Percentiles rank a stretch among this genome's conserved stretches.
These are phyloP conservation scores for Tilletia indica DNA, from an alignment of 1,284 basidiomycete genomes.

Conservation along the genomic window DNA sequence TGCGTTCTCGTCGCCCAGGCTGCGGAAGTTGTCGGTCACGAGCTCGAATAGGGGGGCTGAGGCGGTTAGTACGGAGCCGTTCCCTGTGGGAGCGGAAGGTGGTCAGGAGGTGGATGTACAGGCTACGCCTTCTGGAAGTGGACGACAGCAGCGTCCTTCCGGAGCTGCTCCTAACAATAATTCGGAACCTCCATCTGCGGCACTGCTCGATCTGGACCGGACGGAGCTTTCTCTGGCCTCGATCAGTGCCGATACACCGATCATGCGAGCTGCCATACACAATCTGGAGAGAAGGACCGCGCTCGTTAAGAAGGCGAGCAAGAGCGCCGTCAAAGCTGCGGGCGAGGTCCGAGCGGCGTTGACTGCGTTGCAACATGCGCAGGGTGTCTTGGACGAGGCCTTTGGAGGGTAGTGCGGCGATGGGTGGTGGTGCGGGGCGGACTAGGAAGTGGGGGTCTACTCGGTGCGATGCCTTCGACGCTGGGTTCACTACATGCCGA, in stretches of 20 bases:
- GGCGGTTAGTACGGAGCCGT: constrained; percentile 8
- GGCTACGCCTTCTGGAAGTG: too few relatives aligned
- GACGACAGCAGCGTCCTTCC: too few relatives aligned
- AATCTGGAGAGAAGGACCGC: constrained; percentile 41
- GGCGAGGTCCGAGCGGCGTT: constrained; percentile 27
- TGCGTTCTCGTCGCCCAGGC: background rate
- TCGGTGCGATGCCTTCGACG: constrained; percentile 27
- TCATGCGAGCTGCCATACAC: constrained; percentile 40
- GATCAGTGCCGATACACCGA: constrained; percentile 37
- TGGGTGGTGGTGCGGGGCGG: background rate
- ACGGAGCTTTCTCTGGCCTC: constrained; percentile 37
- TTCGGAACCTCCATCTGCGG: background rate
- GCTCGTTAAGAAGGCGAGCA: constrained; percentile 32
- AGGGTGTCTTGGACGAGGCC: constrained; percentile 33
- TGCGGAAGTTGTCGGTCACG: background rate
- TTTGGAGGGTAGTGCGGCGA: constrained; percentile 19
- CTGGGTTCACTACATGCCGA: constrained; percentile 25
- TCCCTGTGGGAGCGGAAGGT: background rate
- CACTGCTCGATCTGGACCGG: constrained; percentile 27
- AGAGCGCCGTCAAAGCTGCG: constrained; percentile 30
- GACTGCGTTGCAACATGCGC: constrained; percentile 28
- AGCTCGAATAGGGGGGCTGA: background rate
- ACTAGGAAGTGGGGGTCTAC: constrained; percentile 19
- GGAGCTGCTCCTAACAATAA: background rate
- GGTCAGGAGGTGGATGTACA: background rate